Base-by-base conservation (phyloP, 2,329 filamentous ascomycete genomes). In the Paecilomyces dactylethromorphus region DNA sequence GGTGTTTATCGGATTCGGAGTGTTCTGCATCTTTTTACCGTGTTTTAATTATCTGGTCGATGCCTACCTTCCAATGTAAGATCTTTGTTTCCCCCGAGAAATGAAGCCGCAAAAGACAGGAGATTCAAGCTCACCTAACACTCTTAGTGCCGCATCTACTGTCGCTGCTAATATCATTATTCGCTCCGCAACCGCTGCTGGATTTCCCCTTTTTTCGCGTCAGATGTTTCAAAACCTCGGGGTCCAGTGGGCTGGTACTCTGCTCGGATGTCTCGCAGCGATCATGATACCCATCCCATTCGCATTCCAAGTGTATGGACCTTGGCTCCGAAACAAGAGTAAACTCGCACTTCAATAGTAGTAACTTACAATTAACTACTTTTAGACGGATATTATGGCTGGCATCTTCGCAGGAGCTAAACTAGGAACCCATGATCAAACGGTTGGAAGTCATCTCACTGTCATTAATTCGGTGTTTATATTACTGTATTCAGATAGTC, bases 231-330 rank as follows among this genome's bases (percentile, higher is more conserved):
- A 65, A n/a, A 73, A 71, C 18, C 53, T 75, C 15, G 70, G 71
- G 7, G 66, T 76, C 10, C 71, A 74, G 52, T 75, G 74, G 74
- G 72, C 73, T 4, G 68, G 68, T 26, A 75, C 74, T 1, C 60
- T 76, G 10, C 63, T 76, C n/a, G 74, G 74, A 0, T 73, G 72
- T 57, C 56, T 76, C 10, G 67, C 72, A 0, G 60, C 65, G 1
- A 67, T 71, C 24, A 71, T 76, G 72, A 64, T 74, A n/a, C 74
- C 74, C 2, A 75, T 76, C 24, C 73, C 74, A 1, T 54, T 74
- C 8, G 65, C 55, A 3, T 74, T 76, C 11, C 68, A 70, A 8
- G 63, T 66, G 2, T 69, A 63, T 53, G 74, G 74, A 2, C 68
- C 68, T 18, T 32, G 58, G 2, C 56, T 76, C 49, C 62, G 73